Percentiles rank a stretch among this genome's conserved stretches.
phyloP scores from a whole-genome alignment of 2,329 filamentous ascomycete species.

The Cladosporium sp. region DNA sequence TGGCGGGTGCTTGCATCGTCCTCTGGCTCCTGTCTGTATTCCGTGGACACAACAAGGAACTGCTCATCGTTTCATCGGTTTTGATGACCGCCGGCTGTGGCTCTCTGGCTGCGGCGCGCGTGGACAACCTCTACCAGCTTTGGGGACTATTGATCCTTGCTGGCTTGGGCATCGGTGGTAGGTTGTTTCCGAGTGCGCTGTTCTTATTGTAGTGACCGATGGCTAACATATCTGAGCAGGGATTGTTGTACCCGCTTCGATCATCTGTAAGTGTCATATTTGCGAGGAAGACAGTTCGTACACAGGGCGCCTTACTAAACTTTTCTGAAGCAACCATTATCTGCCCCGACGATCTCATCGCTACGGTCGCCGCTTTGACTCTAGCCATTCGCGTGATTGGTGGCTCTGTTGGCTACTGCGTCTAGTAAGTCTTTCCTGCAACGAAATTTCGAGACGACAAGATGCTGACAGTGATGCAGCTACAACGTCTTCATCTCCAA shows the following conservation, averaged over 20 bases:
- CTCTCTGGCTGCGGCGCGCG: constrained; percentile 26
- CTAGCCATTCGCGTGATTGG: constrained; percentile 67
- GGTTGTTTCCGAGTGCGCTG: background rate
- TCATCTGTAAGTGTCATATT: constrained; percentile 43
- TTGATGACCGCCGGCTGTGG: constrained; percentile 59
- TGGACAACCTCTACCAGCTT: constrained; percentile 29
- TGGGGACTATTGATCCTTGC: constrained; percentile 52
- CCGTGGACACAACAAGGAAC: constrained; percentile 54
- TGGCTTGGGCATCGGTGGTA: constrained; percentile 60
- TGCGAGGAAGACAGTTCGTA: too few relatives aligned
- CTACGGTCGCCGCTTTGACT: constrained; percentile 63
- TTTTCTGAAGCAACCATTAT: constrained; percentile 56
- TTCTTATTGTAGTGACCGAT: background rate
- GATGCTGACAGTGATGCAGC: constrained; percentile 18
- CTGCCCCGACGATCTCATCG: constrained; percentile 66
- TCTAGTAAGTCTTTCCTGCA: constrained; percentile 29
- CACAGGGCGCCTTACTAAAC: background rate
- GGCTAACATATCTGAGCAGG: background rate
- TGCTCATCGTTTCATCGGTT: constrained; percentile 57
- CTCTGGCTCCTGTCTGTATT: constrained; percentile 55
- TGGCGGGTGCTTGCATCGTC: constrained; percentile 57
- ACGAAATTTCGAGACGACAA: constrained; percentile 29
- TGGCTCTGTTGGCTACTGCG: constrained; percentile 51
- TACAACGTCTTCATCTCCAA: constrained; percentile 50
- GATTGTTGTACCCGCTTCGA: constrained; percentile 63